phyloP scores from a whole-genome alignment of 192 early-diverging fungal species.

The Coemansia aciculifera region DNA sequence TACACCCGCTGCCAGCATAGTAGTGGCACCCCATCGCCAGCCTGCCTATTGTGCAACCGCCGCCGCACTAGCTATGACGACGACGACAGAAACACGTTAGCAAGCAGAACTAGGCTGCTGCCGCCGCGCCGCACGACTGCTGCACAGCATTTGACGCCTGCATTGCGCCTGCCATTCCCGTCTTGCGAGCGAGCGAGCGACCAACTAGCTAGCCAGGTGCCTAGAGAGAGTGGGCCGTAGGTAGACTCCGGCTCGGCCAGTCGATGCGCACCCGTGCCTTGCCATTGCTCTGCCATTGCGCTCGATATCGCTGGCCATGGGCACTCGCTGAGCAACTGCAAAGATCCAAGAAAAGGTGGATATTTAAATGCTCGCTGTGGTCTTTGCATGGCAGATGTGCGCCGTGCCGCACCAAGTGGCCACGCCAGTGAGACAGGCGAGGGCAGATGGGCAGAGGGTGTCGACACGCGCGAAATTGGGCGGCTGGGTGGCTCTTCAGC shows the following conservation, averaged over 20 bases:
- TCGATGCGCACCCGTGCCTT: not conserved
- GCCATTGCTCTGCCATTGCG: slow-evolving; percentile 8
- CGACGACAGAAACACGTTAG: slow-evolving; percentile 5
- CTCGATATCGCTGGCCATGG: slow-evolving; percentile 1
- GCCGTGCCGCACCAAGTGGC: not conserved
- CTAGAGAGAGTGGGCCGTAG: not conserved
- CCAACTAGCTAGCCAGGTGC: not conserved
- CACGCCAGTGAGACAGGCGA: not conserved
- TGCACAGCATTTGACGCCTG: not conserved
- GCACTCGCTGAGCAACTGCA: not conserved
- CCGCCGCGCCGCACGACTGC: not conserved
- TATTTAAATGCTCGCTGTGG: slow-evolving; percentile 12
- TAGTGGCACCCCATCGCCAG: slow-evolving; percentile 6
- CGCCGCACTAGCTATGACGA: slow-evolving; percentile 6
- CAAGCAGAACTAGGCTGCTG: slow-evolving; percentile 4
- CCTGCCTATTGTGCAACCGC: not conserved
- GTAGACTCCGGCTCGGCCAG: not conserved
- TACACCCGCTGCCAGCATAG: not conserved
- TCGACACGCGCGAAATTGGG: not conserved
- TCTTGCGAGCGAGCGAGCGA: not conserved
- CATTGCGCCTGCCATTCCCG: slow-evolving; percentile 6
- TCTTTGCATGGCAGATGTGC: slow-evolving; percentile 11
- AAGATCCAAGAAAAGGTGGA: slow-evolving; percentile 5
- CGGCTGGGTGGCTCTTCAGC: not conserved
- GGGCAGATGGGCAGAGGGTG: not conserved